phyloP scores from a whole-genome alignment of 306 rosid genomes.

The Vigna nakashimae region DNA sequence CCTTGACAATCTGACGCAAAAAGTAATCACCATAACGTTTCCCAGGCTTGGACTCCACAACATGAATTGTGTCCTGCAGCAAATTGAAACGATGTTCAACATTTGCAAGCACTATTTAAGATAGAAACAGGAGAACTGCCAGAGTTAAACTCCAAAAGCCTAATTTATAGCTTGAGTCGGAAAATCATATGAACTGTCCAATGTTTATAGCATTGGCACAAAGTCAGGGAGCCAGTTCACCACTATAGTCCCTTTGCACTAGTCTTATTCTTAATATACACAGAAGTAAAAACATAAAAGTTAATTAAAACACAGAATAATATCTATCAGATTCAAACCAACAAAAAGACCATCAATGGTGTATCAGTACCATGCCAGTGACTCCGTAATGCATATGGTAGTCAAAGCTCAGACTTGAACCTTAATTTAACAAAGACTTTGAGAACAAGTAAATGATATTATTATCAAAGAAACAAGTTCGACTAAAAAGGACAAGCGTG shows the following conservation, averaged over 20 bases:
- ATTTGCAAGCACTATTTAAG: slow-evolving; percentile 7
- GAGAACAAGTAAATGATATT: slow-evolving; percentile 10
- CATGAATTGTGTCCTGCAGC: slow-evolving; percentile 76
- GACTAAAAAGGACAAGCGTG: background rate
- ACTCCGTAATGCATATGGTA: background rate
- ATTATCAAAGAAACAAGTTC: slow-evolving; percentile 10
- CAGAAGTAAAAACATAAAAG: background rate
- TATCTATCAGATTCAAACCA: background rate
- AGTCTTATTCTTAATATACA: background rate
- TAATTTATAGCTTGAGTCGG: background rate
- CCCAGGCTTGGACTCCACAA: slow-evolving; percentile 72
- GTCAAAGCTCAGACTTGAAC: slow-evolving; percentile 2
- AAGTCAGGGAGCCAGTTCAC: slow-evolving; percentile 21
- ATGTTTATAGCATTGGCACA: slow-evolving; percentile 3
- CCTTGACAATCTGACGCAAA: slow-evolving; percentile 92
- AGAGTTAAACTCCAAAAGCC: background rate
- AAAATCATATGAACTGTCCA: slow-evolving; percentile 14
- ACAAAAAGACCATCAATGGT: background rate
- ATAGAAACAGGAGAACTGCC: background rate
- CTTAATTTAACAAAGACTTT: slow-evolving; percentile 5
- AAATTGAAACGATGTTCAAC: slow-evolving; percentile 29
- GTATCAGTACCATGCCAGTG: background rate
- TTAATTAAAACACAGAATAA: background rate
- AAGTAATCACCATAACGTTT: slow-evolving; percentile 89
- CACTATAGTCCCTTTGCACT: slow-evolving; percentile 21